Base-by-base conservation (phyloP, 495 filamentous ascomycete genomes). In the Astrocystis sublimbata region DNA sequence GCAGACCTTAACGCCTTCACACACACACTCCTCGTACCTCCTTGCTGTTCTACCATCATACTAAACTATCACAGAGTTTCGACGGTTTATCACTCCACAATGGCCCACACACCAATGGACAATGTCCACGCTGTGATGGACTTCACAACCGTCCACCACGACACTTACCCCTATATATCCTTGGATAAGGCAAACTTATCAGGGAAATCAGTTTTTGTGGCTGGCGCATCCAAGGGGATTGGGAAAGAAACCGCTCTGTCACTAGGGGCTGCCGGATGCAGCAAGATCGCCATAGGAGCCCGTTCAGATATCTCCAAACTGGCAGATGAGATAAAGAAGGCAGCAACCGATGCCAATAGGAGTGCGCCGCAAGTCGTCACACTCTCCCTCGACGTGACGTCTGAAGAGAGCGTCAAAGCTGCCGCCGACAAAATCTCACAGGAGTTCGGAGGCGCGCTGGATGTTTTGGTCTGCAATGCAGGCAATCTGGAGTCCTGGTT, bases 151-250 rank as follows among this genome's bases (percentile, higher is more conserved):
- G 23, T 49, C 54, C 69, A 74, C 62, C 60, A 65, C 17, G 76
- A 80, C 55, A 78, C 75, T 0, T 82, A 81, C 58, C 64, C 70
- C 10, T 70, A 65, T 26, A 74, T 77, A 36, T 64, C 67, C 15
- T 64, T 70, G n/a, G 65, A 69, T 30, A 75, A 70, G 40, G 24
- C 71, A 9, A 66, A 78, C 65, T 75, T 85, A 13, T 57, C 67
- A n/a, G 81, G 81, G 28, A 85, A 78, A 68, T 82, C 81, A 8
- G 82, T 82, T 8, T 70, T 85, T 30, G 75, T 88, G 62, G 83
- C 82, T 2, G 85, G 85, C 15, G 82, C 81, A 1, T 81, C 82
- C 5, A 78, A 80, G 35, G 84, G 85, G 19, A 81, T 88, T 35
- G 85, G 84, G 36, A 79, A 69, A 9, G 74, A 78, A 9, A 83